Evolutionary conservation across 495 filamentous ascomycete species (phyloP), one percentile per base, ranked within the genome.

Genomic region (Talaromyces thailandensis): DNA sequence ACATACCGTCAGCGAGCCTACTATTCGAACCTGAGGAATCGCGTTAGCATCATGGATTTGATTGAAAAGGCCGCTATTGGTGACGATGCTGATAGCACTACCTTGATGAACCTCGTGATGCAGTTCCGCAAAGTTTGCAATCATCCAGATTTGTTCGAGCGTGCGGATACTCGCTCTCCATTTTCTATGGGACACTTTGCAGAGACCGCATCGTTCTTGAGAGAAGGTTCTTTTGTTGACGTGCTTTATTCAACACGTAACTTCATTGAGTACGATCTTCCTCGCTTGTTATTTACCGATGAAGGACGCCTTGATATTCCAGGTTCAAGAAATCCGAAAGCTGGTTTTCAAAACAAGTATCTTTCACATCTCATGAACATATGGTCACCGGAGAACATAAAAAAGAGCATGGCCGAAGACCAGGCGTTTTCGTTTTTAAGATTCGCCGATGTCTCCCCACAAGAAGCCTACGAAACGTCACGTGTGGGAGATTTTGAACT

Each of bases 91-190:
- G 95, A 97, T 68, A 93, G 91, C 28, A 91, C 91, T 14, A 99
- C 93, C 18, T 71, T 99, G 69, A 98, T 98, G 94, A 98, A 98
- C 71, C 80, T 98, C 64, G 94, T 98, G 61, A 98, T 98, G 94
- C 95, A 98, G 75, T 98, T 98, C 84, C 86, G 94, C 61, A 98
- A 98, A 78, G 95, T 98, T 58, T 98, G 94, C 79, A 98, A 98
- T 68, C 94, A 98, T 72, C 94, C 94, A 2, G 94, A 98, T 76
- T 78, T 98, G 23, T 98, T 98, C 64, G 93, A 99, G 72, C 86
- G 95, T 50, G 92, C 93, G 16, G 94, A 98, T 62, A 95, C 89
- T 21, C 85, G 84, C 21, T 96, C 93, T 16, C 92, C 93, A 0
- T 87, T 92, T 69, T 91, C 90, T 1, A 81, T 87, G 62, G 87